Percentiles rank a stretch among this genome's conserved stretches.
Conservation (phyloP, 2,329 filamentous ascomycete species). For the Myriosclerotinia scirpicola region DNA sequence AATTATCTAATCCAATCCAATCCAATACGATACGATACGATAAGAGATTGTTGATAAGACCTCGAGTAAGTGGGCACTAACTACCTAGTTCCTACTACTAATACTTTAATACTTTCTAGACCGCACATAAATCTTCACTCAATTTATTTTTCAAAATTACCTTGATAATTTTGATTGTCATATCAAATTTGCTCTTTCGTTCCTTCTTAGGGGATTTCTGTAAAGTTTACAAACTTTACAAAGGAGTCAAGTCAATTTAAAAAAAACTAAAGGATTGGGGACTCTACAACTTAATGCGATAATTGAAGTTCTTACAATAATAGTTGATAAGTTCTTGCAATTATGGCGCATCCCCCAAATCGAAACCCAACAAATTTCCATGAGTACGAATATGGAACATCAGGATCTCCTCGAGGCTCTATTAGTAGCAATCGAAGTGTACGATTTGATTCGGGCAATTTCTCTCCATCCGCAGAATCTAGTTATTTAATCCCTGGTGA, state of each 20-base stretch:
- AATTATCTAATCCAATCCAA: no score
- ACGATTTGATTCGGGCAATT: slow-evolving; percentile 32
- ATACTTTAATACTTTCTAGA: neutral
- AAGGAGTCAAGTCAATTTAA: neutral
- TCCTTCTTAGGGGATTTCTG: neutral
- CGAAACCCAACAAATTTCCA: slow-evolving; percentile 38
- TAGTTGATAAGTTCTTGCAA: neutral
- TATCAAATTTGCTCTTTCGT: slow-evolving; percentile 5
- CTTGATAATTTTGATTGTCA: slow-evolving; percentile 1
- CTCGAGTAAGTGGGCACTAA: neutral
- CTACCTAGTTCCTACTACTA: neutral
- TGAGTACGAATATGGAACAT: slow-evolving; percentile 41
- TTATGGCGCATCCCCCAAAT: slow-evolving; percentile 19
- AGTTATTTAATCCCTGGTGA: slow-evolving; percentile 5
- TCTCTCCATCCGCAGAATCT: slow-evolving; percentile 18
- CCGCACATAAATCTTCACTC: neutral
- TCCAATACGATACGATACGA: neutral
- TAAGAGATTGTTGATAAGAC: neutral
- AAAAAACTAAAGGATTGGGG: neutral
- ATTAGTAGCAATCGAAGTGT: slow-evolving; percentile 37
- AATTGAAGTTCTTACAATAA: neutral
- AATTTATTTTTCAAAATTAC: neutral
- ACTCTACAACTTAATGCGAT: neutral
- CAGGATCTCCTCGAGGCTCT: slow-evolving; percentile 35
- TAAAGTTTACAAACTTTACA: neutral